Evolutionary conservation across 1,284 basidiomycete genomes (phyloP).

Genomic region (Moniliophthora roreri): DNA sequence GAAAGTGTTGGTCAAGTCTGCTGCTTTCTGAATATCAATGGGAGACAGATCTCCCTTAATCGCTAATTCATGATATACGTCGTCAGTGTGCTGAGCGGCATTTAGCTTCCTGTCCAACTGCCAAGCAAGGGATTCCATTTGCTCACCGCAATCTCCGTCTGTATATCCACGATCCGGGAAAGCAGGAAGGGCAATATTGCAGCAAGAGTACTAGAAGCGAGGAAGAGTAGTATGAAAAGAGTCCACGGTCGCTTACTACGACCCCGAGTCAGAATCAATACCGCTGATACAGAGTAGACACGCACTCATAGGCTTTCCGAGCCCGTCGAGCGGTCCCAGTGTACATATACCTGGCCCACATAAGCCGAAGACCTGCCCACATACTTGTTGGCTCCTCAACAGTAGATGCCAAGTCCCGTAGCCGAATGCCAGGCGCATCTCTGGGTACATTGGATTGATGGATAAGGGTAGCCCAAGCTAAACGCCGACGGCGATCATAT

Average conservation of each 20-base stretch:
- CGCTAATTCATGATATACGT: constrained; percentile 4
- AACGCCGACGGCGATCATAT: neutral
- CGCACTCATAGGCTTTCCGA: constrained; percentile 35
- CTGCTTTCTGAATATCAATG: constrained; percentile 4
- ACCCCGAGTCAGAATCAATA: neutral
- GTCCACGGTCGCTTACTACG: constrained; percentile 34
- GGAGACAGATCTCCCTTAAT: constrained; percentile 12
- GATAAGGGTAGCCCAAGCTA: constrained; percentile 8
- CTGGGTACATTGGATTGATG: constrained; percentile 2
- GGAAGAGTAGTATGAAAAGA: constrained; percentile 31
- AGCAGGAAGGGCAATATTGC: constrained; percentile 31
- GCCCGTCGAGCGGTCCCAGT: constrained; percentile 26
- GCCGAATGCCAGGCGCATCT: neutral
- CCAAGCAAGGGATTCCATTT: neutral
- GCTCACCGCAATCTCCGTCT: constrained; percentile 28
- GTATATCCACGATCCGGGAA: constrained; percentile 33
- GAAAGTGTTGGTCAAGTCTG: neutral
- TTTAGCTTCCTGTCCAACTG: neutral
- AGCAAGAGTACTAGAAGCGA: constrained; percentile 25
- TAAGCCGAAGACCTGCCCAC: neutral
- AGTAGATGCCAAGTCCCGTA: neutral
- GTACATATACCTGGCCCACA: neutral
- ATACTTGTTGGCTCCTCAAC: neutral
- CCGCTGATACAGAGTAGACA: constrained; percentile 5
- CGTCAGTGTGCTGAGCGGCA: neutral